These are phyloP conservation scores for Phytophthora crassamura DNA, from an alignment of 352 stramenopile genomes.

Conservation along the genomic window DNA sequence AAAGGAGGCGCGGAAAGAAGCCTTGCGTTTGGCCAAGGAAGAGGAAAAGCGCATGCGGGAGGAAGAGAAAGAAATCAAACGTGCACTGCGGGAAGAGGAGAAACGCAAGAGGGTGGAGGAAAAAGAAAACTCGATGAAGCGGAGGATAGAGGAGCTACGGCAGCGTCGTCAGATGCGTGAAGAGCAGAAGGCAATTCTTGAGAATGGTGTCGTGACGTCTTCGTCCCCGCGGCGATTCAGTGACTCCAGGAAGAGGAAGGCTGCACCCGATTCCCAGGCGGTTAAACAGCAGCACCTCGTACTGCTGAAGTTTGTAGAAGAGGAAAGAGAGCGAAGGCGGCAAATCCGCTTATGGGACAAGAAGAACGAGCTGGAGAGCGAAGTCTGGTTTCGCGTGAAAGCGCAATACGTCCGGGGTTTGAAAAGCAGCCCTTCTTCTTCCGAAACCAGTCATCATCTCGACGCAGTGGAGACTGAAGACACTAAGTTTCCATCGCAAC, in stretches of 20 bases:
- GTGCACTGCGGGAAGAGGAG: slow-evolving; percentile 72
- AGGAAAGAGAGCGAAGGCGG: slow-evolving; percentile 67
- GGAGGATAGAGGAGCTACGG: slow-evolving; percentile 71
- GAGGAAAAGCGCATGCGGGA: slow-evolving; percentile 73
- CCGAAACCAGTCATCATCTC: slow-evolving; percentile 1
- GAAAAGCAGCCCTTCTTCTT: not conserved
- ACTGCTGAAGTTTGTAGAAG: slow-evolving; percentile 72
- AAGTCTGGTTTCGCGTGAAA: slow-evolving; percentile 69
- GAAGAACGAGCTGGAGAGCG: slow-evolving; percentile 51
- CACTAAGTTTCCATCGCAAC: slow-evolving; percentile 42
- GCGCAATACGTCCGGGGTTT: slow-evolving; percentile 35
- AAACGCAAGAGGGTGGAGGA: slow-evolving; percentile 74
- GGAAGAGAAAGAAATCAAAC: slow-evolving; percentile 76
- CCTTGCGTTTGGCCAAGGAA: slow-evolving; percentile 61
- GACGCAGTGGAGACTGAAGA: slow-evolving; percentile 2
- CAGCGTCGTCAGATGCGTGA: slow-evolving; percentile 72
- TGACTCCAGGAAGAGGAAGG: slow-evolving; percentile 30
- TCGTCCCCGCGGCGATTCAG: slow-evolving; percentile 31
- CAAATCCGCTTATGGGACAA: slow-evolving; percentile 66
- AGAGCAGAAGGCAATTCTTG: slow-evolving; percentile 73
- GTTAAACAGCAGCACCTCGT: slow-evolving; percentile 60
- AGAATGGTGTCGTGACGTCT: slow-evolving; percentile 76
- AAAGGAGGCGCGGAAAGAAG: slow-evolving; percentile 76
- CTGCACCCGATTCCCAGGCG: slow-evolving; percentile 25
- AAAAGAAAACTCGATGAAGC: slow-evolving; percentile 78